Conservation (phyloP, 2,329 filamentous ascomycete genomes). For the Rachicladosporium sp. region DNA sequence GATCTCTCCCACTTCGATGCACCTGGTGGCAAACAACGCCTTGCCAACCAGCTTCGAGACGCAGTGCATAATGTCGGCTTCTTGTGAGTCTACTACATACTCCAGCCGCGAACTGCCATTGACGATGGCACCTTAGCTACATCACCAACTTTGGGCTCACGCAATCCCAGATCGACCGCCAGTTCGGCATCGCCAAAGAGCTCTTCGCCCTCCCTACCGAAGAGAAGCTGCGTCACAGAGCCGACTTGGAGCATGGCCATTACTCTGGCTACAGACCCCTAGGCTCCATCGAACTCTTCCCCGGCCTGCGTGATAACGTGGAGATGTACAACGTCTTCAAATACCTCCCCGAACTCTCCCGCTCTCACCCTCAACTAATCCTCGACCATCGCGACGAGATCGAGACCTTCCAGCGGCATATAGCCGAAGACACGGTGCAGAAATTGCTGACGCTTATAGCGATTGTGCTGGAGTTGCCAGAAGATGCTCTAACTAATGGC, state of each 20-base stretch:
- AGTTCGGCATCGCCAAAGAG: conserved; percentile 49
- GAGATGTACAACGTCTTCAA: conserved; percentile 51
- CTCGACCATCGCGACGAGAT: conserved; percentile 42
- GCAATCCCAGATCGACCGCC: conserved; percentile 47
- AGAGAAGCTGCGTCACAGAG: conserved; percentile 46
- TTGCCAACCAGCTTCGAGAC: conserved; percentile 43
- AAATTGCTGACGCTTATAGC: conserved; percentile 49
- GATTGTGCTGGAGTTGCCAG: conserved; percentile 47
- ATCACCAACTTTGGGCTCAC: conserved; percentile 50
- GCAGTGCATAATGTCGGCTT: conserved; percentile 40
- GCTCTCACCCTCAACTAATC: conserved; percentile 36
- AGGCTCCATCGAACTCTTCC: conserved; percentile 6
- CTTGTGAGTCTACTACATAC: too few relatives aligned
- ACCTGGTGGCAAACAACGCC: conserved; percentile 41
- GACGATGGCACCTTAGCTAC: conserved; percentile 27
- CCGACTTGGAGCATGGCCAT: conserved; percentile 19
- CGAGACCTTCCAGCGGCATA: conserved; percentile 39
- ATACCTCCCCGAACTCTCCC: conserved; percentile 31
- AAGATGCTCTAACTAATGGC: conserved; percentile 43
- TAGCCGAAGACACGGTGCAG: conserved; percentile 44
- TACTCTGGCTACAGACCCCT: conserved; percentile 16
- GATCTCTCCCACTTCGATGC: conserved; percentile 43
- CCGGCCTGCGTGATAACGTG: conserved; percentile 36
- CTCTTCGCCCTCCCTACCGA: conserved; percentile 45
- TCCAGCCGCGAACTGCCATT: too few relatives aligned